Conservation (phyloP, 192 early-diverging fungal species). For the Spizellomyces punctatus region DNA sequence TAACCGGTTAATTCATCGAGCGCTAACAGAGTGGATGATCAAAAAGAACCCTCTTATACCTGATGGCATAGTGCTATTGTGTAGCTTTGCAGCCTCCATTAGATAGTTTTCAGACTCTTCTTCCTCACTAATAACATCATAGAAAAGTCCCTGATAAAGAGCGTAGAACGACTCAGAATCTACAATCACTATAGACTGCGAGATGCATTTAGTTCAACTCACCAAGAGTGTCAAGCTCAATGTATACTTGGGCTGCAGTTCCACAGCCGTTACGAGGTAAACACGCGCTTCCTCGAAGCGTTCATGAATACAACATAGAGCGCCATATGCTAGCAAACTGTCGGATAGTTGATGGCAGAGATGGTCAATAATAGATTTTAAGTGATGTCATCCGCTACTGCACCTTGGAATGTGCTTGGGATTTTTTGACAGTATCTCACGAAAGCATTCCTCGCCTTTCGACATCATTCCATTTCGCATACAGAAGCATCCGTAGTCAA, state of each 20-base stretch:
- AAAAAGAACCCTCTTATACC: conserved; percentile 19
- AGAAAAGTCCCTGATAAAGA: conserved; percentile 47
- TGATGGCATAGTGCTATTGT: conserved; percentile 32
- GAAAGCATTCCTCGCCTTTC: conserved; percentile 60
- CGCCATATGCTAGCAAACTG: conserved; percentile 52
- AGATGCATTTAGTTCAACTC: conserved; percentile 1
- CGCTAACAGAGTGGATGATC: neutral
- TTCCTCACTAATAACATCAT: conserved; percentile 56
- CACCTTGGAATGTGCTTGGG: conserved; percentile 57
- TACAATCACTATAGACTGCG: neutral
- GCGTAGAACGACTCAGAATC: neutral
- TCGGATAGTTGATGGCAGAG: conserved; percentile 3
- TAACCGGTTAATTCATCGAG: neutral
- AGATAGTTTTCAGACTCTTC: conserved; percentile 50
- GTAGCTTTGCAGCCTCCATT: conserved; percentile 40
- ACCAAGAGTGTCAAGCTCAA: conserved; percentile 50
- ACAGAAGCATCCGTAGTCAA: conserved; percentile 61
- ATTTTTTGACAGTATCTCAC: conserved; percentile 53
- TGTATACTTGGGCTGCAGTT: conserved; percentile 52
- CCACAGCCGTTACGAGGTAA: conserved; percentile 48
- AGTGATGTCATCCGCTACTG: neutral
- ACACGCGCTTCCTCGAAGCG: conserved; percentile 58
- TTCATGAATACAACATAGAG: conserved; percentile 48
- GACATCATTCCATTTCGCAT: conserved; percentile 42
- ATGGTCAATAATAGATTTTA: neutral